Evolutionary conservation across 2,329 filamentous ascomycete genomes (phyloP), one percentile per base, ranked within the genome.

Genomic region (Fusarium goolgardi): DNA sequence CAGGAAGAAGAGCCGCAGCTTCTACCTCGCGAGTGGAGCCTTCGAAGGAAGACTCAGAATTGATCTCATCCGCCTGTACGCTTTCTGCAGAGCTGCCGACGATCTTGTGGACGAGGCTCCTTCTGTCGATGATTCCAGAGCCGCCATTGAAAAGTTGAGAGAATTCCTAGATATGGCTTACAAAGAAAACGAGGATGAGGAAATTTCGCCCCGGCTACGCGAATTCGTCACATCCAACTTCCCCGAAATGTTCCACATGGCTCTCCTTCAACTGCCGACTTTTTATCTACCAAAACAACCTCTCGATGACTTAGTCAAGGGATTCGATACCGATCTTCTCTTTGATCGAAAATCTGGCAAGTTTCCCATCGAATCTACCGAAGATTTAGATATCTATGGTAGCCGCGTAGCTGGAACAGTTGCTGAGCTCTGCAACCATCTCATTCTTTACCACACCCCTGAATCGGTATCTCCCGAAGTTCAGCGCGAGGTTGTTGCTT

Each of bases 11-110:
- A 93, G 90, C 69, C 84, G 90, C 47, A 92, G 90, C 70, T 93
- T 93, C 75, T 92, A 91, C 68, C 80, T 93, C 8, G 91, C 90
- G 0, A 91, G 89, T 65, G 86, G 88, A 0, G 86, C 88, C 0
- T 93, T 94, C 67, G 83, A 87, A 39, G 90, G 90, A 2, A 84
- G 88, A 25, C 79, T 93, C 10, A 84, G 90, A 7, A 88, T 90
- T 31, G 90, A 93, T 68, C 75, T 93, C 15, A 84, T 91, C 27
- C 78, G 91, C 2, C 78, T 93, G 6, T 93, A 93, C 73, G 91
- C 90, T 0, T 93, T 92, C 74, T 93, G 91, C 70, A 84, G 91
- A 13, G 86, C 92, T 12, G 90, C 90, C 2, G 91, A 93, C 74
- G 90, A 93, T 71, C 80, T 93, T 6, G 85, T 93, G 11, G 91